Evolutionary conservation across 257 asterid genomes (phyloP).

Genomic region (Solanum corneliomulleri): DNA sequence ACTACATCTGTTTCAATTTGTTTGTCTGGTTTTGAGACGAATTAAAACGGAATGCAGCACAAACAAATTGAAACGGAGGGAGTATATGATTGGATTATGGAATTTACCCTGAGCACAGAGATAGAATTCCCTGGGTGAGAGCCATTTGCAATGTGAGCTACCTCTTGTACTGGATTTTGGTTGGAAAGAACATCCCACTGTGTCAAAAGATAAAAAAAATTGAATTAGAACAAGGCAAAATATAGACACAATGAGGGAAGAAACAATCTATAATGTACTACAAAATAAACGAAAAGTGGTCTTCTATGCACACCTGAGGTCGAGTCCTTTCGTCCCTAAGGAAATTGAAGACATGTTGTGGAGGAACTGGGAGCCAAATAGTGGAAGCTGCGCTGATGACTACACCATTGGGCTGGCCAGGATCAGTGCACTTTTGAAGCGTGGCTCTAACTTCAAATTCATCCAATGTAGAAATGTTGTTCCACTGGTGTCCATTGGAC

Average conservation of each 20-base stretch:
- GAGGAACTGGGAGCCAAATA: slow-evolving; percentile 77
- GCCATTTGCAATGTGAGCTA: slow-evolving; percentile 86
- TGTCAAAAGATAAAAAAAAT: background rate
- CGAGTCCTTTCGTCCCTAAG: slow-evolving; percentile 68
- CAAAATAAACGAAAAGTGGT: background rate
- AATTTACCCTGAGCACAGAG: slow-evolving; percentile 71
- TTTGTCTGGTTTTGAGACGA: background rate
- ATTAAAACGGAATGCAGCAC: too few species aligned
- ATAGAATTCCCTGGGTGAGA: slow-evolving; percentile 91
- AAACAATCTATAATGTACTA: background rate
- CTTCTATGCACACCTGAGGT: slow-evolving; percentile 43
- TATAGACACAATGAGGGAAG: background rate
- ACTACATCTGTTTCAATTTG: background rate
- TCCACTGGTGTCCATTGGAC: slow-evolving; percentile 64
- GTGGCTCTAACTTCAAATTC: slow-evolving; percentile 80
- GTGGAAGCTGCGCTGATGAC: slow-evolving; percentile 93
- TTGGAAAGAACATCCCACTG: slow-evolving; percentile 96
- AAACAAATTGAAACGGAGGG: background rate
- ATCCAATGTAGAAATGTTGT: slow-evolving; percentile 37
- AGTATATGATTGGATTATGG: background rate
- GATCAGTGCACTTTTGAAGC: slow-evolving; percentile 54
- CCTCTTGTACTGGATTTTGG: slow-evolving; percentile 85
- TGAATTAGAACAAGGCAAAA: background rate
- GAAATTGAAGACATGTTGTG: slow-evolving; percentile 57
- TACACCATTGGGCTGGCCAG: slow-evolving; percentile 77